Evolutionary conservation across 148 eudicot genomes (phyloP), one percentile per base, ranked within the genome.

Genomic region (Fagopyrum homotropicum): DNA sequence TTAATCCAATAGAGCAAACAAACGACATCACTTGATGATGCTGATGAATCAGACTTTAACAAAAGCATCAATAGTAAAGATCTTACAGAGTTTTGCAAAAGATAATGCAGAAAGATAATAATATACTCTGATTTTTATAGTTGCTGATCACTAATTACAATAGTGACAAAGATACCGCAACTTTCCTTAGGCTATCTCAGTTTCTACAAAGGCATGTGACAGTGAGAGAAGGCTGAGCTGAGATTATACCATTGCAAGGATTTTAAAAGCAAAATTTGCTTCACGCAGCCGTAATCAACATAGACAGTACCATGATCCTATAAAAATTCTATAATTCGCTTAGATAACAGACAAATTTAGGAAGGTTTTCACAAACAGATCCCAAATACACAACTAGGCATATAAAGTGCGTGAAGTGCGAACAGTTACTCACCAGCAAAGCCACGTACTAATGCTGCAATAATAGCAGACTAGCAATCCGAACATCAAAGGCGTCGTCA

Each of bases 381-480:
- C 15, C 44, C 16, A 63, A 12, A 63, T 30, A 3, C 45, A 10
- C 69, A 10, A 26, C 44, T 29, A 11, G 6, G 47, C 17, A 40
- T 14, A 35, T 43, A 66, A 15, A 43, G 46, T 12, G 45, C 12
- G 71, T 5, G 70, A 12, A 30, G 4, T 40, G 70, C 26, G 40
- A 35, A 15, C 43, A 66, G 15, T 66, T 17, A 64, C 70, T 35
- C 47, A 66, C 71, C 71, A 66, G 71, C 43, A 66, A 66, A 43
- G 71, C 71, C 47, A 66, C 71, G 70, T 7, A 46, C 71, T 66
- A 43, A 40, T 12, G 46, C 47, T 66, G 45, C 9, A 35, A 6
- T 43, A 3, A 66, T 15, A 66, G 71, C 47, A 66, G 19, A 9
- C 35, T 15, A 66, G 71, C 47, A 66, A 9, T 14, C 71, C 71